Percentiles rank a stretch among this genome's conserved stretches.
Evolutionary conservation across 1,284 basidiomycete genomes (phyloP).

Genomic region (Serendipita sp.): DNA sequence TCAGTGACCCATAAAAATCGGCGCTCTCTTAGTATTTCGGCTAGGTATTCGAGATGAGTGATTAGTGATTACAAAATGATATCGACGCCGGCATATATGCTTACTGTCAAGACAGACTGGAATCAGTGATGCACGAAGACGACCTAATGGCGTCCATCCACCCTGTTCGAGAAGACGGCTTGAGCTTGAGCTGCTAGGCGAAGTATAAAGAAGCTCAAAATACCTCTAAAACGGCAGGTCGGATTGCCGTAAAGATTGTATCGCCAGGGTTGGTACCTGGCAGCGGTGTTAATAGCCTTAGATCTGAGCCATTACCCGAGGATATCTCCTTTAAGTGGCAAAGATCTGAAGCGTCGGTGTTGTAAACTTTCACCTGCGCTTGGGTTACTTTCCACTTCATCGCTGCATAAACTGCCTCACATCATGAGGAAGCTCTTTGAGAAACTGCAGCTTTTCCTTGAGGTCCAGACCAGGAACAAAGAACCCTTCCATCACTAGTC

Average conservation of each 20-base stretch:
- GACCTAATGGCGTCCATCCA: conserved; percentile 72
- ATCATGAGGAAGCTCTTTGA: not conserved
- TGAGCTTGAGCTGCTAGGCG: too few relatives aligned
- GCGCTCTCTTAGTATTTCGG: conserved; percentile 46
- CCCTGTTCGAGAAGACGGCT: conserved; percentile 33
- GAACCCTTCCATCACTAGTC: conserved; percentile 8
- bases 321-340: not conserved
- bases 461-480: conserved; percentile 6
- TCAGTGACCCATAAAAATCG: conserved; percentile 91
- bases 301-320: too few relatives aligned
- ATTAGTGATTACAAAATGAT: not conserved
- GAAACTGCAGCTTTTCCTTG: not conserved
- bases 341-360: not conserved
- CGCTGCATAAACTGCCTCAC: too few relatives aligned
- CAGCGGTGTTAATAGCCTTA: not conserved
- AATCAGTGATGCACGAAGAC: conserved; percentile 32
- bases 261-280: not conserved
- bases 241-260: conserved; percentile 34
- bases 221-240: conserved; percentile 33
- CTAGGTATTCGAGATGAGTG: conserved; percentile 10
- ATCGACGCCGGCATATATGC: not conserved
- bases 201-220: conserved; percentile 9
- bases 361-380: not conserved
- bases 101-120: too few relatives aligned
- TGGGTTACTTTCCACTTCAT: too few relatives aligned